Conservation (phyloP, 768 basidiomycete species). For the Leucocoprinus leucothites region DNA sequence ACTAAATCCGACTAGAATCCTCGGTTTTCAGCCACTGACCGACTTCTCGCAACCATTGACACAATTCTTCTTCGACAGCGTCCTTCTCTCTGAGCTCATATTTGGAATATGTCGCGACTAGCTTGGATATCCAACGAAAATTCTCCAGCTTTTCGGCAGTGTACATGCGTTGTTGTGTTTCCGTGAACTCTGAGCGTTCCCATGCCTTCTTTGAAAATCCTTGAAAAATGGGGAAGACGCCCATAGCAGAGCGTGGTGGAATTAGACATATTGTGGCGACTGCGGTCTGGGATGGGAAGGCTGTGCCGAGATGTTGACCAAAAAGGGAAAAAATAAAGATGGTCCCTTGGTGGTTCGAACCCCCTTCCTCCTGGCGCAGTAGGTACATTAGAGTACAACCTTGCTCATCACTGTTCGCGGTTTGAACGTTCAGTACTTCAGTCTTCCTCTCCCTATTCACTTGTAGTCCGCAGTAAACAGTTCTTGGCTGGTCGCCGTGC, state of each 20-base stretch:
- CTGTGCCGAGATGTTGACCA: not conserved
- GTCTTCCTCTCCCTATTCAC: no score
- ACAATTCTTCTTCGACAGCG: slow-evolving; percentile 32
- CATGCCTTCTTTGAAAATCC: slow-evolving; percentile 1
- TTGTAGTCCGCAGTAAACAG: no score
- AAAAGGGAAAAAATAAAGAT: not conserved
- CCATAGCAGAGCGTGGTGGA: not conserved
- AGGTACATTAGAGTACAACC: no score
- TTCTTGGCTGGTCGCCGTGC: no score
- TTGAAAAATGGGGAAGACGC: not conserved
- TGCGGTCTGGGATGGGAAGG: not conserved
- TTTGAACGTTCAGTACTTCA: no score
- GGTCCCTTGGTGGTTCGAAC: not conserved
- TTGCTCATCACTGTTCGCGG: no score
- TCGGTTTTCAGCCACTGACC: slow-evolving; percentile 24
- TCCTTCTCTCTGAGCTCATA: slow-evolving; percentile 39
- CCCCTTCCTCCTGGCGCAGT: not conserved
- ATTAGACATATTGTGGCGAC: not conserved
- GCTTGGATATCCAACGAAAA: slow-evolving; percentile 51
- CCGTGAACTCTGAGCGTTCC: slow-evolving; percentile 24
- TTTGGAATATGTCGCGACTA: slow-evolving; percentile 44
- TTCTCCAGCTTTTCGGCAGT: slow-evolving; percentile 49
- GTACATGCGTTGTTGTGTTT: slow-evolving; percentile 47
- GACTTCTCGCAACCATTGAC: slow-evolving; percentile 39
- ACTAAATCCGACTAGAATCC: not conserved